phyloP scores from a whole-genome alignment of 768 basidiomycete species.

The Gelatoporia subvermispora region DNA sequence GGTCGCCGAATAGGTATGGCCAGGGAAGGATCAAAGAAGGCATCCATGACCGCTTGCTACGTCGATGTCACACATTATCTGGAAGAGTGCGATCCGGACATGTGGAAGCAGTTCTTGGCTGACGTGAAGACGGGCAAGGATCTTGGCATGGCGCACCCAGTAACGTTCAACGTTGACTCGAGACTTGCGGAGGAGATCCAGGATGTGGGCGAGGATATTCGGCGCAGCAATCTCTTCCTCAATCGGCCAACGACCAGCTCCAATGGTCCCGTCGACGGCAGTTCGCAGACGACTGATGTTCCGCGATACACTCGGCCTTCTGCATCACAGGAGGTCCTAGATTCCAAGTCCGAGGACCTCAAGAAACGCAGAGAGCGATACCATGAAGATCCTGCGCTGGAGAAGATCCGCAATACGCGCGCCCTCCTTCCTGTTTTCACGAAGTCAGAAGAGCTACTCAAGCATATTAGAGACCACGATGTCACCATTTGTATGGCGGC shows the following conservation, averaged over 20 bases:
- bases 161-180: conserved; percentile 61
- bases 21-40: conserved; percentile 61
- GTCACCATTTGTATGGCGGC: conserved; percentile 88
- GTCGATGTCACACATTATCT: conserved; percentile 87
- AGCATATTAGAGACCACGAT: conserved; percentile 68
- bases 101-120: conserved; percentile 71
- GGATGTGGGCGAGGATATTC: conserved; percentile 65
- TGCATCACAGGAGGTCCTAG: conserved; percentile 24
- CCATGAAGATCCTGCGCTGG: conserved; percentile 51
- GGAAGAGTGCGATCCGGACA: conserved; percentile 71
- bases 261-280: neutral
- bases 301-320: conserved; percentile 17
- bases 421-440: conserved; percentile 71
- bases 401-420: conserved; percentile 64
- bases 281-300: neutral
- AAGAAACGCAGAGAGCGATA: conserved; percentile 51
- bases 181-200: conserved; percentile 63
- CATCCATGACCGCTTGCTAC: conserved; percentile 66
- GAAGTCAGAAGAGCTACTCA: conserved; percentile 59
- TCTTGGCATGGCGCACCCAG: conserved; percentile 65
- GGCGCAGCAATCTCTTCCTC: conserved; percentile 56
- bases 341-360: conserved; percentile 57
- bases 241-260: conserved; percentile 46
- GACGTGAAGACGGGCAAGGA: conserved; percentile 62
- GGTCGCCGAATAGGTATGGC: conserved; percentile 83